phyloP scores from a whole-genome alignment of 2,329 filamentous ascomycete species.

The Fusarium vanettenii region DNA sequence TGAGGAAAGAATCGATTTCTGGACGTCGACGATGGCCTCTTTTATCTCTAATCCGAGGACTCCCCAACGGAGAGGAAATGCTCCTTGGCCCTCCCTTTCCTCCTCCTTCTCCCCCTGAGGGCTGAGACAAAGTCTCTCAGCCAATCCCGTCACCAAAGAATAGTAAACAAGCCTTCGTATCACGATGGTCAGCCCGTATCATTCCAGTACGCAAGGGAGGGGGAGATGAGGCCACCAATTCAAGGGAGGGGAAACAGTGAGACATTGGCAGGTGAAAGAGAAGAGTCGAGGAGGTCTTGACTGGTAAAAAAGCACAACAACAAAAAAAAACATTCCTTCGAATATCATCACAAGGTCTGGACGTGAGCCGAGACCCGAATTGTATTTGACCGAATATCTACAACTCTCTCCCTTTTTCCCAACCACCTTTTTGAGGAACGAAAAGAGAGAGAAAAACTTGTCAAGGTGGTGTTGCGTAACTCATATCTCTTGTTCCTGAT shows the following conservation, averaged over 20 bases:
- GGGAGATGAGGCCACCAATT: constrained; percentile 26
- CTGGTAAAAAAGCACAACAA: background rate
- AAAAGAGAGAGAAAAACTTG: background rate
- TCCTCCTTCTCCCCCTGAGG: constrained; percentile 2
- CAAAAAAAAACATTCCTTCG: background rate
- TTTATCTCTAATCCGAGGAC: constrained; percentile 30
- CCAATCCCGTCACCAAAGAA: constrained; percentile 23
- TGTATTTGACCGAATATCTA: background rate
- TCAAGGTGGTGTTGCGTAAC: background rate
- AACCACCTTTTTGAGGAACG: background rate
- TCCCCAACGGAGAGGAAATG: background rate
- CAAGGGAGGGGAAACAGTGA: constrained; percentile 13
- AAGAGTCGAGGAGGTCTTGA: background rate
- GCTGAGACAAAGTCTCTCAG: constrained; percentile 16
- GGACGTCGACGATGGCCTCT: constrained; percentile 26
- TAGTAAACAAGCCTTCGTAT: constrained; percentile 18
- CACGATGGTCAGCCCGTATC: constrained; percentile 11
- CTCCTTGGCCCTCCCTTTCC: constrained; percentile 3
- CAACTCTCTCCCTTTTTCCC: background rate
- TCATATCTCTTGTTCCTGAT: background rate
- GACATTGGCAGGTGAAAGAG: background rate
- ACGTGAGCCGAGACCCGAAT: background rate
- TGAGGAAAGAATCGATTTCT: background rate
- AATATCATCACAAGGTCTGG: background rate
- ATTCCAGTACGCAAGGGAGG: constrained; percentile 36